Percentiles rank a stretch among this genome's conserved stretches.
Evolutionary conservation across 805 yeast species (phyloP).

Genomic region (Hanseniaspora occidentalis): DNA sequence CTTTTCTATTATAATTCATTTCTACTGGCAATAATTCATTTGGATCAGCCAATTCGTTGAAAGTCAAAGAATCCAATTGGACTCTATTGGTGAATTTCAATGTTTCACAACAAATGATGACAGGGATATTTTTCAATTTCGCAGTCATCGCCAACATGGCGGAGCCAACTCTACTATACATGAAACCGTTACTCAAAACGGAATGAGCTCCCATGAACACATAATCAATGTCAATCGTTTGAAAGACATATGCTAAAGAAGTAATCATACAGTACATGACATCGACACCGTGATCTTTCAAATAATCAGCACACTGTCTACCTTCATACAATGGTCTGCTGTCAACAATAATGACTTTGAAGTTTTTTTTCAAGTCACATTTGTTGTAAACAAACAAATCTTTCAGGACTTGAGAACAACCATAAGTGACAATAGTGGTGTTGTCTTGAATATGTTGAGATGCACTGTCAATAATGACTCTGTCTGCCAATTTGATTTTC

Average conservation of each 20-base stretch:
- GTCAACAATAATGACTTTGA: conserved; percentile 79
- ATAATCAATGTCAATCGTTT: conserved; percentile 63
- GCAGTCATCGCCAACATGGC: conserved; percentile 90
- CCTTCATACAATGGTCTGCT: conserved; percentile 94
- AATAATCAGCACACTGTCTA: conserved; percentile 52
- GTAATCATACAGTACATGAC: conserved; percentile 67
- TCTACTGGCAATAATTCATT: conserved; percentile 49
- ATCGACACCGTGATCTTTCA: conserved; percentile 53
- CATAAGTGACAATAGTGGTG: conserved; percentile 75
- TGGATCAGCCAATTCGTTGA: conserved; percentile 78
- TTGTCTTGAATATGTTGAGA: conserved; percentile 63
- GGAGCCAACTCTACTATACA: conserved; percentile 89
- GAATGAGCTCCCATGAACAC: conserved; percentile 96
- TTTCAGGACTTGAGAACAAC: conserved; percentile 73
- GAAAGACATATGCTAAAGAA: conserved; percentile 63
- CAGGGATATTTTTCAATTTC: conserved; percentile 79
- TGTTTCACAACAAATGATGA: conserved; percentile 88
- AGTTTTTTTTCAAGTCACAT: conserved; percentile 45
- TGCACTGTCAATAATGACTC: conserved; percentile 71
- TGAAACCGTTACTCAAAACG: conserved; percentile 86
- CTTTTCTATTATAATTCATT: conserved; percentile 37
- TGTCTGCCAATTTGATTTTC: conserved; percentile 71
- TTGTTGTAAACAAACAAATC: conserved; percentile 63
- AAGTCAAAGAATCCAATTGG: conserved; percentile 90
- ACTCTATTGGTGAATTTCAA: conserved; percentile 91